A percentile compares a stretch with the other conserved stretches of the same genome.
Conservation (phyloP, 768 basidiomycete genomes). For the Russula sp. region DNA sequence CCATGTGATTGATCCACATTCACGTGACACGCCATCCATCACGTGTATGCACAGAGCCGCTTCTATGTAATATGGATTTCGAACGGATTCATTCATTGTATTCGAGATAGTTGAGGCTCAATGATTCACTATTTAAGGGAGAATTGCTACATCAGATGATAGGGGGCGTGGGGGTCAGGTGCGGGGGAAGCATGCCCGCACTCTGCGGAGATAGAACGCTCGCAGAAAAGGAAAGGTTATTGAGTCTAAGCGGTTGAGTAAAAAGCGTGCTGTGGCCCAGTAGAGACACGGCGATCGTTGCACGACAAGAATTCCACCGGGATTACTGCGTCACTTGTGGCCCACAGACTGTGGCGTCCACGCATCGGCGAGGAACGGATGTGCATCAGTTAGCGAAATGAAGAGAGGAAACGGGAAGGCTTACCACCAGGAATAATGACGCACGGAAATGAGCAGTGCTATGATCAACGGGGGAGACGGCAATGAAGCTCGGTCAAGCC, state of each 20-base stretch:
- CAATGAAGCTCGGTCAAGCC: constrained; percentile 8
- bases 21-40: constrained; percentile 17
- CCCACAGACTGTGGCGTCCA: too few species aligned
- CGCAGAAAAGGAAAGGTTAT: constrained; percentile 25
- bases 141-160: constrained; percentile 24
- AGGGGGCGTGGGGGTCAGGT: constrained; percentile 29
- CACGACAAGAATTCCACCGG: too few species aligned
- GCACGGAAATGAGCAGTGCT: constrained; percentile 8
- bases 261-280: background rate
- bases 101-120: constrained; percentile 7
- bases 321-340: too few species aligned
- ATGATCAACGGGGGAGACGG: constrained; percentile 15
- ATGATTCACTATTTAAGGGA: constrained; percentile 20
- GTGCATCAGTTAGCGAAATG: background rate
- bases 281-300: background rate
- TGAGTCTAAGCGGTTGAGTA: constrained; percentile 21
- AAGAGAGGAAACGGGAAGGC: background rate
- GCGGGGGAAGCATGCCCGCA: constrained; percentile 26
- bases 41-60: background rate
- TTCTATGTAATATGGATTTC: background rate
- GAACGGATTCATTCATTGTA: background rate
- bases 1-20: constrained; percentile 17
- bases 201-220: constrained; percentile 24
- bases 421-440: constrained; percentile 1
- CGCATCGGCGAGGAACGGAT: background rate